phyloP scores from a whole-genome alignment of 225 moss, liverwort and hornwort species.

The Ulota crispa region DNA sequence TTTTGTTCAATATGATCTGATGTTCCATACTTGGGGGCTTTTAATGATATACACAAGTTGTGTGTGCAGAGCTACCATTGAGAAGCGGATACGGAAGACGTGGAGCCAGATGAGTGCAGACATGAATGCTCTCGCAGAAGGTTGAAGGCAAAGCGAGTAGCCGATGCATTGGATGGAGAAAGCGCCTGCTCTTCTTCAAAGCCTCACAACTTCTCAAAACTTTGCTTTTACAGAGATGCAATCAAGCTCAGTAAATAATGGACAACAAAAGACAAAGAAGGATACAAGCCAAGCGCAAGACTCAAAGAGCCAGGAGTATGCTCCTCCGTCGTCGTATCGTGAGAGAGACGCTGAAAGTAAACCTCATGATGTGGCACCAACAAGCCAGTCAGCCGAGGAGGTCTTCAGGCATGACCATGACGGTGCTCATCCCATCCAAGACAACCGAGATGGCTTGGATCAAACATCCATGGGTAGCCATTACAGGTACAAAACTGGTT shows the following conservation, averaged over 20 bases:
- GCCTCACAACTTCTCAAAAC: background rate
- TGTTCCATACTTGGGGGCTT: no score
- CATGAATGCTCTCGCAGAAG: slow-evolving; percentile 72
- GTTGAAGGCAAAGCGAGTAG: slow-evolving; percentile 53
- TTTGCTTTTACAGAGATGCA: background rate
- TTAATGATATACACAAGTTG: background rate
- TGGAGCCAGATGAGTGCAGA: slow-evolving; percentile 78
- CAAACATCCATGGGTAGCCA: background rate
- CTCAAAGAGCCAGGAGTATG: slow-evolving; percentile 1
- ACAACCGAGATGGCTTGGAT: slow-evolving; percentile 16
- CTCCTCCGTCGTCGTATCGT: background rate
- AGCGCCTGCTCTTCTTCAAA: slow-evolving; percentile 54
- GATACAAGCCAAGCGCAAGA: background rate
- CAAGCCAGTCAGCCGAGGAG: slow-evolving; percentile 17
- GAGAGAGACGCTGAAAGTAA: background rate
- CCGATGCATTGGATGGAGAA: slow-evolving; percentile 56
- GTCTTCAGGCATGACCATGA: slow-evolving; percentile 8
- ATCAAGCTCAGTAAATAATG: background rate
- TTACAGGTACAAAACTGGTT: background rate
- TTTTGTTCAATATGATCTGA: background rate
- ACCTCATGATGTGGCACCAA: background rate
- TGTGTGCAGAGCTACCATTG: slow-evolving; percentile 52
- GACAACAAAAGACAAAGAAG: background rate
- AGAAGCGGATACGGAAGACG: slow-evolving; percentile 63
- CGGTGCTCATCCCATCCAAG: slow-evolving; percentile 23